phyloP scores from a whole-genome alignment of 2,329 filamentous ascomycete species.

The Periconia macrospinosa region DNA sequence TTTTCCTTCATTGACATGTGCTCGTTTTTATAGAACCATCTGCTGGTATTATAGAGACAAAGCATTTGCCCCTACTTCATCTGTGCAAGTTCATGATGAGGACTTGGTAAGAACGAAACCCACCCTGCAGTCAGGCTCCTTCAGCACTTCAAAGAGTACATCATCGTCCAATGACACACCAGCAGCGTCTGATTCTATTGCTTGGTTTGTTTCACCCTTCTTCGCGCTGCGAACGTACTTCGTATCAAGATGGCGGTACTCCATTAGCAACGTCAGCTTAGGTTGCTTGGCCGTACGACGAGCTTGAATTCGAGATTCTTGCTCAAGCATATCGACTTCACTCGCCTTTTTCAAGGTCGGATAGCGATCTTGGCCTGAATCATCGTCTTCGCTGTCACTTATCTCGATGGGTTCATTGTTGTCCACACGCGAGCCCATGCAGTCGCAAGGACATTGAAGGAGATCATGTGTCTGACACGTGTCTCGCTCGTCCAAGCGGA shows the following conservation, averaged over 20 bases:
- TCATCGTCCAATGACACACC: constrained; percentile 53
- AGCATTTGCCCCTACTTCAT: too few species aligned
- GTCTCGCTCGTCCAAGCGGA: constrained; percentile 63
- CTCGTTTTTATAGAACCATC: too few species aligned
- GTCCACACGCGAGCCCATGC: constrained; percentile 47
- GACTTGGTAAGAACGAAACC: constrained; percentile 55
- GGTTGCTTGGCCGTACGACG: constrained; percentile 38
- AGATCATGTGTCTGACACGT: constrained; percentile 70
- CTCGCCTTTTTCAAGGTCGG: constrained; percentile 42
- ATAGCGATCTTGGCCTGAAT: constrained; percentile 26
- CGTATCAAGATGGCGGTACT: constrained; percentile 56
- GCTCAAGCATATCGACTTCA: constrained; percentile 50
- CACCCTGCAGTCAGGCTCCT: constrained; percentile 49
- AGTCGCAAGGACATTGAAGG: constrained; percentile 64
- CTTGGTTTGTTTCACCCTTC: constrained; percentile 25
- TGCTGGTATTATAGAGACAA: too few species aligned
- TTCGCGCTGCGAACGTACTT: constrained; percentile 19
- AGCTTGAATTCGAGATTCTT: constrained; percentile 47
- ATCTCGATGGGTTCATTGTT: constrained; percentile 10
- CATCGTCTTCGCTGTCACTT: constrained; percentile 12
- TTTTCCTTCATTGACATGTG: too few species aligned
- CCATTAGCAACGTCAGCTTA: constrained; percentile 57
- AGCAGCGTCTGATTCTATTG: constrained; percentile 29
- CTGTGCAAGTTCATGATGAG: constrained; percentile 3
- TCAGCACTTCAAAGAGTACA: constrained; percentile 52